Conservation (phyloP, 2,329 filamentous ascomycete species). For the Ophiostoma pallidulum region DNA sequence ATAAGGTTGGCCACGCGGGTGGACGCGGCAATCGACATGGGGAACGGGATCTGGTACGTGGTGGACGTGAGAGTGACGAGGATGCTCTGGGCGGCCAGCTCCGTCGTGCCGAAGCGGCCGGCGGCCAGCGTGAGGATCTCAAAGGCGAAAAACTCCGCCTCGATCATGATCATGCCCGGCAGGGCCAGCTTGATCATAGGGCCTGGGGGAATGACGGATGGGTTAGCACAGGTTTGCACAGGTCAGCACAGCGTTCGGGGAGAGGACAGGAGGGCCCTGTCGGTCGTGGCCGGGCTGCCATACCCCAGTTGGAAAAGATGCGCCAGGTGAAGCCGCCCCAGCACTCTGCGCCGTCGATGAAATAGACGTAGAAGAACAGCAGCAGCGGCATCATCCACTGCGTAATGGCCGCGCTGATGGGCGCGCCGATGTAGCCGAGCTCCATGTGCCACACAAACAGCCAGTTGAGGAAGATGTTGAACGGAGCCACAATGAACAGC, state of each 20-base stretch:
- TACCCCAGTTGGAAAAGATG: slow-evolving; percentile 62
- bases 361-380: slow-evolving; percentile 65
- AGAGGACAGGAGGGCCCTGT: slow-evolving; percentile 33
- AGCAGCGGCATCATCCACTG: slow-evolving; percentile 64
- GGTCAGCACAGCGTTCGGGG: no score
- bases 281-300: slow-evolving; percentile 59
- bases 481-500: slow-evolving; percentile 62
- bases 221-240: no score
- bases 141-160: slow-evolving; percentile 88
- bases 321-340: slow-evolving; percentile 70
- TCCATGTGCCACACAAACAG: slow-evolving; percentile 63
- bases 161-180: slow-evolving; percentile 86
- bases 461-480: slow-evolving; percentile 73
- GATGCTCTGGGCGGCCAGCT: slow-evolving; percentile 81
- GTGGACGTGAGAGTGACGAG: slow-evolving; percentile 68
- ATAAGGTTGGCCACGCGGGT: slow-evolving; percentile 89
- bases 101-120: slow-evolving; percentile 67
- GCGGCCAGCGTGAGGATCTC: slow-evolving; percentile 80
- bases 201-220: slow-evolving; percentile 22
- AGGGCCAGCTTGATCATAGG: slow-evolving; percentile 82
- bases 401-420: slow-evolving; percentile 65
- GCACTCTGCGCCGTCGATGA: slow-evolving; percentile 62
- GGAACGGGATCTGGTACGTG: slow-evolving; percentile 87
- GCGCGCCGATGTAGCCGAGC: slow-evolving; percentile 66
- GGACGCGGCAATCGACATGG: slow-evolving; percentile 76